phyloP scores from a whole-genome alignment of 2,329 filamentous ascomycete species.

The Ophiostoma sp. region DNA sequence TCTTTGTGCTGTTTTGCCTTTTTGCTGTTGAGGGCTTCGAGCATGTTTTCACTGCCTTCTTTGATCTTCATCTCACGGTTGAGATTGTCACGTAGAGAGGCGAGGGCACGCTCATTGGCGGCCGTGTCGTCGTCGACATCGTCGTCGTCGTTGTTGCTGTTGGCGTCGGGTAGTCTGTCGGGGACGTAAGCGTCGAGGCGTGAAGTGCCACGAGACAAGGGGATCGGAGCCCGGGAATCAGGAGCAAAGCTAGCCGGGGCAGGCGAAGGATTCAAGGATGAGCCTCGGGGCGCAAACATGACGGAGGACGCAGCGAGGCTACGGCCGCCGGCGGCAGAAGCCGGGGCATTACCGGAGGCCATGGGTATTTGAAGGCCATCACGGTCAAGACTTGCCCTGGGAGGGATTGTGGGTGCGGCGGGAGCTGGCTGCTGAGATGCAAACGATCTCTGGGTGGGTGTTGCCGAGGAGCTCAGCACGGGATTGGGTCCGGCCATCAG shows the following conservation, averaged over 20 bases:
- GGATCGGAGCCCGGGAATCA: constrained; percentile 70
- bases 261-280: constrained; percentile 65
- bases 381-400: constrained; percentile 50
- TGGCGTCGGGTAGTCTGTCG: constrained; percentile 60
- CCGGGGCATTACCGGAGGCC: constrained; percentile 38
- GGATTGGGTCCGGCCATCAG: constrained; percentile 37
- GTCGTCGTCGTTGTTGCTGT: constrained; percentile 31
- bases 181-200: constrained; percentile 48
- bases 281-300: constrained; percentile 61
- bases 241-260: constrained; percentile 84
- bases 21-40: constrained; percentile 90
- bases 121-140: constrained; percentile 21
- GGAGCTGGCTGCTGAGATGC: constrained; percentile 40
- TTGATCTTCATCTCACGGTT: constrained; percentile 98
- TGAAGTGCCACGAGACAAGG: constrained; percentile 59
- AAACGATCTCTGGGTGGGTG: constrained; percentile 50
- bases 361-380: constrained; percentile 45
- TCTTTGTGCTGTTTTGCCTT: constrained; percentile 94
- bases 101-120: constrained; percentile 64
- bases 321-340: constrained; percentile 32
- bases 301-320: constrained; percentile 50
- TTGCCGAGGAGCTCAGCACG: constrained; percentile 51
- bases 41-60: constrained; percentile 92
- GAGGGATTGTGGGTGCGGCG: constrained; percentile 35
- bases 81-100: constrained; percentile 72